Conservation (phyloP, 2,329 filamentous ascomycete species). For the Fusarium pilosicola region DNA sequence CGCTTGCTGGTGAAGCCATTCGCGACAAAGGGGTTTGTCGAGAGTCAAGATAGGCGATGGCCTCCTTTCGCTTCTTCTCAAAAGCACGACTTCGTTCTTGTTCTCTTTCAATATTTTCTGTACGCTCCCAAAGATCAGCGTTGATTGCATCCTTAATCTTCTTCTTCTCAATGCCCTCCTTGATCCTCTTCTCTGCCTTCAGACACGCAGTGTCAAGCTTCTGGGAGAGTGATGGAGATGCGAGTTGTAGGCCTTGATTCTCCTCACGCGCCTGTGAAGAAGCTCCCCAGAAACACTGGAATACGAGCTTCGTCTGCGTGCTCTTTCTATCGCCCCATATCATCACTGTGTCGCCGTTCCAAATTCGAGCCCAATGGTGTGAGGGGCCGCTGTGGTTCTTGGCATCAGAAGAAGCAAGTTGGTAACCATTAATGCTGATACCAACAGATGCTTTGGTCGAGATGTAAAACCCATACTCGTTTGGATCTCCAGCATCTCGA, state of each 20-base stretch:
- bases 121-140: constrained; percentile 56
- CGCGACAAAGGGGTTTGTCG: constrained; percentile 41
- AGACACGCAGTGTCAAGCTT: constrained; percentile 61
- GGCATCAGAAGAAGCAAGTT: constrained; percentile 66
- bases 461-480: constrained; percentile 76
- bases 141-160: constrained; percentile 56
- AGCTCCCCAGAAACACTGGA: constrained; percentile 67
- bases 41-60: constrained; percentile 53
- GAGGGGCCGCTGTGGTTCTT: constrained; percentile 66
- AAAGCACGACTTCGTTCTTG: constrained; percentile 61
- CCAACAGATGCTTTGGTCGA: constrained; percentile 81
- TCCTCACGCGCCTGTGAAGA: constrained; percentile 56
- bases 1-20: constrained; percentile 46
- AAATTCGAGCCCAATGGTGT: constrained; percentile 72
- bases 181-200: constrained; percentile 57
- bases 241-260: constrained; percentile 46
- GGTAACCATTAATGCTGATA: constrained; percentile 80
- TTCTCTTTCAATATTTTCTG: constrained; percentile 56
- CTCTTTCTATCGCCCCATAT: constrained; percentile 67
- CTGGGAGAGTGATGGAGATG: constrained; percentile 52
- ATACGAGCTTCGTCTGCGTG: constrained; percentile 58
- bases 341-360: constrained; percentile 80
- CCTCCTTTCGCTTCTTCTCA: constrained; percentile 59
- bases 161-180: constrained; percentile 53
- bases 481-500: constrained; percentile 51